Evolutionary conservation across 106 monocot species (phyloP), one percentile per base, ranked within the genome.

Genomic region (Amphibolis antarctica): DNA sequence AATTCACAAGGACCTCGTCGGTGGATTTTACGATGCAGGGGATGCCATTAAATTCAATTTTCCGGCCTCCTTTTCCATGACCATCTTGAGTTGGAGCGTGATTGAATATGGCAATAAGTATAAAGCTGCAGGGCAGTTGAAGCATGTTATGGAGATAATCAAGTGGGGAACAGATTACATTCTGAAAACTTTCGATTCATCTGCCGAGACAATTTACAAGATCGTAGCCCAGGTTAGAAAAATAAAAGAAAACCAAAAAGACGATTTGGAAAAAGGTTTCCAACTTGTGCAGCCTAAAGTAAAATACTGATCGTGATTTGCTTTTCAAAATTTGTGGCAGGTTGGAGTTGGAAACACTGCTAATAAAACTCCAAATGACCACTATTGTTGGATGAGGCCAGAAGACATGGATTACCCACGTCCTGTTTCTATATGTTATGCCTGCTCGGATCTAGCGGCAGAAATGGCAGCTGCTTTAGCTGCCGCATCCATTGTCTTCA

Each of bases 71-170:
- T 92, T 88, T 55, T 67, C 92, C 54, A 85, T 88, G 82, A 92
- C 88, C 31, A 72, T 92, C 70, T 75, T 92, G 50, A 92, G 92
- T 68, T 92, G 92, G 92, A 92, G 92, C 31, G 92, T 88, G 42
- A 88, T 92, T 25, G 92, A 92, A 76, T 92, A 92, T 77, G 77
- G 80, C 46, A 72, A 72, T 28, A 92, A 85, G 74, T 92, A 88
- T 25, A 74, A 88, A 61, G 82, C 80, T 4, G 74, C 73, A 6
- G 92, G 92, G 9, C 85, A 88, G 70, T 71, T 92, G 36, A 75
- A 60, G 53, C 88, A 88, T 71, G 76, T 85, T 55, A 75, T 69
- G 67, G 88, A 88, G 66, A 82, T 78, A 59, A 88, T 92, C 71
- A 88, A 88, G 50, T 92, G 92, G 92, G 92, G 88, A 11, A 44